Evolutionary conservation across 1,139 yeast genomes (phyloP), one percentile per base, ranked within the genome.

Genomic region (Yamadazyma trypodendri): DNA sequence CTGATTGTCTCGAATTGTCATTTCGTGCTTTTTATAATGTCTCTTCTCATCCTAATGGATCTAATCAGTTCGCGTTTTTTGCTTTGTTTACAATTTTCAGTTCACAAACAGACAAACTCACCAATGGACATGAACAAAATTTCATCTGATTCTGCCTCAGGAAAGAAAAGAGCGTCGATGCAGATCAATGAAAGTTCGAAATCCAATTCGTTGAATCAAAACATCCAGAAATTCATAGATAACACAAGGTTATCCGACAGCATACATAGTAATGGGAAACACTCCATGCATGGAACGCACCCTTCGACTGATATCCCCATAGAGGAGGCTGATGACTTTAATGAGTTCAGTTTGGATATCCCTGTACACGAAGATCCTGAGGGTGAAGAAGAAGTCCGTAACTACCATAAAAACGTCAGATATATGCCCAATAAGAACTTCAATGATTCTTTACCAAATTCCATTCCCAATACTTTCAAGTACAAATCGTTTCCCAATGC

Each of bases 401-500:
- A 48, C 8, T 67, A 66, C 46, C 65, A 67, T 38, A 56, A 56
- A 28, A 62, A 61, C 41, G 55, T 70, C 31, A 61, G 56, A 40
- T 70, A 70, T 43, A 47, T 54, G 27, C 66, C 65, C 8, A 70
- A 69, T 43, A 37, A 48, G 4, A 63, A 61, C 15, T 70, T 69
- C 43, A 56, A 56, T 25, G 45, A 41, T 30, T 56, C 64, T 8
- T 58, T 62, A 2, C 45, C 60, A 3, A 52, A 50, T 9, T 66
- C 74, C 2, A 65, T 68, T 15, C 76, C 77, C 20, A 71, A 71
- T 45, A 71, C 77, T 0, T 71, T 71, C 55, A 63, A 68, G 40
- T 62, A 69, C 47, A 71, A 70, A 43, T 64, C 72, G 9, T 73
- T 68, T 45, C 75, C 76, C 8, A 71, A 69, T 46, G 77, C 77